phyloP scores from a whole-genome alignment of 208 protist genomes.

The Polymyxa betae region DNA sequence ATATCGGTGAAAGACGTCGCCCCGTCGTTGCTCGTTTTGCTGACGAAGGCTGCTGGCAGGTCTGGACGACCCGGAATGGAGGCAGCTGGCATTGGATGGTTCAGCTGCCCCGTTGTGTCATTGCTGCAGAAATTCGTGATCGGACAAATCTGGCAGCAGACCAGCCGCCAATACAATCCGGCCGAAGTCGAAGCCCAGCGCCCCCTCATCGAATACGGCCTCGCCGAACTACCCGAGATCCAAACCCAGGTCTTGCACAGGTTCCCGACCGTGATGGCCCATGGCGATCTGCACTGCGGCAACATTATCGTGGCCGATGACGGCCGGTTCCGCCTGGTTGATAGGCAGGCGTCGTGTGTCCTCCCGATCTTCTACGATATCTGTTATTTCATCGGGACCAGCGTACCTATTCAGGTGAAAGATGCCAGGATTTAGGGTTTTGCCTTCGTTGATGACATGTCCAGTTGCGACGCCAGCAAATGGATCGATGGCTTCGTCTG shows the following conservation, averaged over 20 bases:
- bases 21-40: no score
- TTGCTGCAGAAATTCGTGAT: no score
- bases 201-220: neutral
- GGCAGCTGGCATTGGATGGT: no score
- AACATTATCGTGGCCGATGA: neutral
- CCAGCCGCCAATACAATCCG: no score
- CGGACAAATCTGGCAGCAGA: no score
- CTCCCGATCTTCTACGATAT: neutral
- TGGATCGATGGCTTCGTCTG: neutral
- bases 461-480: neutral
- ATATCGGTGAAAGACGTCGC: no score
- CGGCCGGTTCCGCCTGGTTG: neutral
- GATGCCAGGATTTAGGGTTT: neutral
- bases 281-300: slow-evolving; percentile 36
- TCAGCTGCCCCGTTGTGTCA: no score
- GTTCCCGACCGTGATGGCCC: neutral
- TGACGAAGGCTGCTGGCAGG: no score
- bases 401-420: slow-evolving; percentile 7
- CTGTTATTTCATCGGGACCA: slow-evolving; percentile 37
- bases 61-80: no score
- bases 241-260: neutral
- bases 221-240: neutral
- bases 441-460: neutral
- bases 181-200: no score
- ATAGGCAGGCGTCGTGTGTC: neutral